Base-by-base conservation (phyloP, 1,284 basidiomycete genomes). In the Anthracocystis setariae region DNA sequence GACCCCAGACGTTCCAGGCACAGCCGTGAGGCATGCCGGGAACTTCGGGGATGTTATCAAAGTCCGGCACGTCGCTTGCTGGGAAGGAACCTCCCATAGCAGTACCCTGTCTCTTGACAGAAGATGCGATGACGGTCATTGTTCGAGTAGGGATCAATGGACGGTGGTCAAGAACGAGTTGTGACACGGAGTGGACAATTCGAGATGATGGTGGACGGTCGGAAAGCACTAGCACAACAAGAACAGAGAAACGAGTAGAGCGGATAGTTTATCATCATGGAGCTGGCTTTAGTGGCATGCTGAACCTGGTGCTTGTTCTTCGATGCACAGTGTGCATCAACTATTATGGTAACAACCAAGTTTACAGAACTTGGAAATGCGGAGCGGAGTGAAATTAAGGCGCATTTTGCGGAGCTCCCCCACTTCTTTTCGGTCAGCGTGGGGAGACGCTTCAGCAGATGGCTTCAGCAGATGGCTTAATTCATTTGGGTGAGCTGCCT, bases 1-100 rank as follows among this genome's bases (percentile, higher is more conserved):
- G 23, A 18, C 69, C 69, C 55, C 59, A 67, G 0, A 72, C 69
- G 13, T 53, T 60, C 69, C 69, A 72, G 2, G 69, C 69, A 29
- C 64, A 72, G 17, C 69, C 69, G 25, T 65, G 62, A 17, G 63
- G 68, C 68, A 71, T 71, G 7, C 56, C 68, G 1, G 46, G 27
- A 7, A 71, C 63, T 0, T 51, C 37, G 0, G 68, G 68, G 27
- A 71, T 53, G 21, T 66, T 39, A 33, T 71, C 63, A 17, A 66
- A 71, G 44, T 46, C 48, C 8, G 68, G 68, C 1, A 71, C 20
- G 17, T 25, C 20, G 50, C 37, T 38, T 3, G 53, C 32, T 5
- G 52, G 52, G 8, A 47, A 49, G 23, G 44, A 43, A 2, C 66
- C 56, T 5, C 29, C 46, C 1, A 18, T 25, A 40, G 27, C 32